Evolutionary conservation across 768 basidiomycete species (phyloP).

Genomic region (Podaxis sp.): DNA sequence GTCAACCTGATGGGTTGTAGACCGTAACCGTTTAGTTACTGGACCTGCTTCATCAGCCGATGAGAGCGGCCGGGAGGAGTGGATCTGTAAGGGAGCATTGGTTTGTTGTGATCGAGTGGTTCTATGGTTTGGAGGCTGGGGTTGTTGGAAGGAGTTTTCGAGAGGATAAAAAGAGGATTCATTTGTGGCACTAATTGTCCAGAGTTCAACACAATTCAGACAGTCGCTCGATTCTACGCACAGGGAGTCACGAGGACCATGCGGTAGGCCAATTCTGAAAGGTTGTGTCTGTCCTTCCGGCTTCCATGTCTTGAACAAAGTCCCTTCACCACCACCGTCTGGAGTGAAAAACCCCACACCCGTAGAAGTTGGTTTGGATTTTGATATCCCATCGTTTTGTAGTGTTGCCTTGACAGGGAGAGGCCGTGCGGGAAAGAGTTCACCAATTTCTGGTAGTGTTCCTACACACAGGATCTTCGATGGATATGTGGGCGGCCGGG

Average conservation of each 20-base stretch:
- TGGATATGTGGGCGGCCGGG: conserved; percentile 18
- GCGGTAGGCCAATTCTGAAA: conserved; percentile 56
- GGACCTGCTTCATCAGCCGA: conserved; percentile 84
- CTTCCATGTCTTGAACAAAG: conserved; percentile 59
- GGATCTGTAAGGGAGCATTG: conserved; percentile 43
- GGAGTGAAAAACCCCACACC: conserved; percentile 79
- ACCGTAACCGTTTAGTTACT: conserved; percentile 71
- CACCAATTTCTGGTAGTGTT: conserved; percentile 67
- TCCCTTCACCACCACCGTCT: conserved; percentile 54
- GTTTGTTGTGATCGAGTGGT: conserved; percentile 42
- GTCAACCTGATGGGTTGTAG: conserved; percentile 56
- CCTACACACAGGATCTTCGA: conserved; percentile 41
- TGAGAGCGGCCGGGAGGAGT: conserved; percentile 68
- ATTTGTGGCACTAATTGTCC: conserved; percentile 46
- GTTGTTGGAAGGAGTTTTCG: conserved; percentile 56
- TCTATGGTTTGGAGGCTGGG: conserved; percentile 34
- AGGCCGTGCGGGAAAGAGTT: conserved; percentile 66
- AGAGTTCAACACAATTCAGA: conserved; percentile 18
- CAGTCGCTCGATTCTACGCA: conserved; percentile 32
- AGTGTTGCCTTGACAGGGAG: conserved; percentile 52
- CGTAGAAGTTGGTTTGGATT: conserved; percentile 53
- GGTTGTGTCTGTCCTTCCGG: conserved; percentile 51
- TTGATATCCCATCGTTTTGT: conserved; percentile 50
- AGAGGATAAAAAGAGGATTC: conserved; percentile 46
- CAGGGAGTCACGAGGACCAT: conserved; percentile 63